Evolutionary conservation across 768 basidiomycete genomes (phyloP).

Genomic region (Boletus reticuloceps): DNA sequence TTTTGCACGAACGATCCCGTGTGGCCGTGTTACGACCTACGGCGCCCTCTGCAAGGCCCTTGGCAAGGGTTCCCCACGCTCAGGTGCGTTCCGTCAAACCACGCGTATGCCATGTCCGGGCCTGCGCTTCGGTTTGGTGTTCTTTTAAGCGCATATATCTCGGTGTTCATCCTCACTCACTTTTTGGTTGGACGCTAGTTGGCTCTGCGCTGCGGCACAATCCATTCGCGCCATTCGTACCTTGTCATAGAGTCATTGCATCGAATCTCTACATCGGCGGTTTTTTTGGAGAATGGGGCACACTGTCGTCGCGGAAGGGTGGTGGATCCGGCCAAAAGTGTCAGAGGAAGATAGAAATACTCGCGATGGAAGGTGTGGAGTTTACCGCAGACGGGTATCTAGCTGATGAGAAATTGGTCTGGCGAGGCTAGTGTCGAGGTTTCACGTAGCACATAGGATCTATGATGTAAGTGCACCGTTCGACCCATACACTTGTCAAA

Average conservation of each 20-base stretch:
- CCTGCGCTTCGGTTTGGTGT: too few species aligned
- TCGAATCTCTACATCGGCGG: constrained; percentile 61
- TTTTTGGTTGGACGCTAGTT: constrained; percentile 33
- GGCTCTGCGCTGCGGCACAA: constrained; percentile 62
- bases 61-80: constrained; percentile 58
- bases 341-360: constrained; percentile 47
- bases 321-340: constrained; percentile 36
- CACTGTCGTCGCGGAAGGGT: constrained; percentile 5
- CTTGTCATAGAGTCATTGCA: constrained; percentile 70
- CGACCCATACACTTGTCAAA: background rate
- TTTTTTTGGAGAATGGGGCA: constrained; percentile 61
- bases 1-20: constrained; percentile 45
- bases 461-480: background rate
- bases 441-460: background rate
- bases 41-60: constrained; percentile 49
- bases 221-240: constrained; percentile 65
- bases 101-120: background rate
- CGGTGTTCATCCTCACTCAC: background rate
- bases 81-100: constrained; percentile 39
- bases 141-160: too few species aligned
- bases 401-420: constrained; percentile 18
- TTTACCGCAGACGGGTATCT: constrained; percentile 49
- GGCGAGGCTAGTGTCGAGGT: constrained; percentile 3
- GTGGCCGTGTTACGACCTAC: constrained; percentile 55
- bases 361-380: constrained; percentile 51